Conservation (phyloP, 129 eudicot species). For the Flaveria linearis region DNA sequence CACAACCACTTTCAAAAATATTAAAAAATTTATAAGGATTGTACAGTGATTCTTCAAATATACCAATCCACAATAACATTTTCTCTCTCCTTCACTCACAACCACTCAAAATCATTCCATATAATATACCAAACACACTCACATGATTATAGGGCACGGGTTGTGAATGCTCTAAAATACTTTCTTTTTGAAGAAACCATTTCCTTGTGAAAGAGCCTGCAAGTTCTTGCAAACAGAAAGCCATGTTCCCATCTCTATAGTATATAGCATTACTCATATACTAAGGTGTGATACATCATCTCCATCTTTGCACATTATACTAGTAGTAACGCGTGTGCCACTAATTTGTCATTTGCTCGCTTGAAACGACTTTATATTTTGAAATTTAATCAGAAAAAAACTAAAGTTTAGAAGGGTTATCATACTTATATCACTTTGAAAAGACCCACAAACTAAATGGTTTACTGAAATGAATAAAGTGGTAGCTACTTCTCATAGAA, state of each 20-base stretch:
- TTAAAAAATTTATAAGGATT: too few relatives aligned
- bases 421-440: slow-evolving; percentile 2
- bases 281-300: slow-evolving; percentile 15
- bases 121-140: too few relatives aligned
- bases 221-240: slow-evolving; percentile 35
- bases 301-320: neutral
- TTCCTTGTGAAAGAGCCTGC: slow-evolving; percentile 39
- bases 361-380: slow-evolving; percentile 19
- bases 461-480: neutral
- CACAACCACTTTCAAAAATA: too few relatives aligned
- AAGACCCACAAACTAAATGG: neutral
- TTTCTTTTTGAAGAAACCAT: slow-evolving; percentile 42
- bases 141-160: too few relatives aligned
- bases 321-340: slow-evolving; percentile 3
- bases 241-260: slow-evolving; percentile 25
- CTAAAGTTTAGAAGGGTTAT: neutral
- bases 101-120: too few relatives aligned
- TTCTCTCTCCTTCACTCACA: too few relatives aligned
- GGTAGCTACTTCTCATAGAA: neutral
- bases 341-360: slow-evolving; percentile 11
- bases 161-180: too few relatives aligned
- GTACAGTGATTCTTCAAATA: too few relatives aligned
- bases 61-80: too few relatives aligned
- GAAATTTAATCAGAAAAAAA: neutral
- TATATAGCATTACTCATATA: slow-evolving; percentile 34